phyloP scores from a whole-genome alignment of 2,329 filamentous ascomycete species.

The Colletotrichum liriopes region DNA sequence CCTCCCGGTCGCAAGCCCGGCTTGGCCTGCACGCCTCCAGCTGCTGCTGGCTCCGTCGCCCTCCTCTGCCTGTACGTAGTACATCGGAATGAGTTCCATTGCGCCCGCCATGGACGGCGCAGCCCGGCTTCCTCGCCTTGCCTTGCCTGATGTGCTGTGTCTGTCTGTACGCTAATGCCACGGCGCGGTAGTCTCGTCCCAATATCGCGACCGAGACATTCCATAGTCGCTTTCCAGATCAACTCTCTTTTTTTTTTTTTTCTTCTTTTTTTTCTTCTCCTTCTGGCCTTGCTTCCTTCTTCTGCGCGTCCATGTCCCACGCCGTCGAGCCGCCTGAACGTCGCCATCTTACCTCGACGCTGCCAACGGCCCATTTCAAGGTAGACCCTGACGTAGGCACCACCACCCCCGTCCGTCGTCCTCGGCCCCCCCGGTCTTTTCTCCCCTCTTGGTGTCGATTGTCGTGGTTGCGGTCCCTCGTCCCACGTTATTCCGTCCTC shows the following conservation, averaged over 20 bases:
- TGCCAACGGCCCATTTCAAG: not conserved
- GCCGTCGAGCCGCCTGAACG: not conserved
- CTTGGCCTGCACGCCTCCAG: not conserved
- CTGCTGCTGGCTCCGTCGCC: not conserved
- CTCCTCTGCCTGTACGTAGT: too few species aligned
- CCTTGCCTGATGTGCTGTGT: slow-evolving; percentile 6
- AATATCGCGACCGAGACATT: slow-evolving; percentile 38
- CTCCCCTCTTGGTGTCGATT: slow-evolving; percentile 13
- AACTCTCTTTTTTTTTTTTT: slow-evolving; percentile 17
- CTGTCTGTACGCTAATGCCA: slow-evolving; percentile 28
- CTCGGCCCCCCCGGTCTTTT: not conserved
- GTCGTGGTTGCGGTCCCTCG: slow-evolving; percentile 9
- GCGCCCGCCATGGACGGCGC: slow-evolving; percentile 2
- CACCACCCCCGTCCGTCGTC: slow-evolving; percentile 16
- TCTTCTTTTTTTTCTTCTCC: not conserved
- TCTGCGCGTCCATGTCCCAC: not conserved
- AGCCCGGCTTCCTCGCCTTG: not conserved
- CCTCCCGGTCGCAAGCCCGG: not conserved
- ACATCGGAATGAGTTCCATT: not conserved
- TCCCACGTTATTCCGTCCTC: slow-evolving; percentile 40
- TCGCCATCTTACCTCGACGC: not conserved
- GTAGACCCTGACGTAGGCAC: slow-evolving; percentile 24
- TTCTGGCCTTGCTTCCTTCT: slow-evolving; percentile 4
- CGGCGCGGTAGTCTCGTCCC: slow-evolving; percentile 34
- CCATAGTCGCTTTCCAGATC: slow-evolving; percentile 36